Percentiles rank a stretch among this genome's conserved stretches.
phyloP scores from a whole-genome alignment of 1,284 basidiomycete species.

The Afroboletus lepidellus region DNA sequence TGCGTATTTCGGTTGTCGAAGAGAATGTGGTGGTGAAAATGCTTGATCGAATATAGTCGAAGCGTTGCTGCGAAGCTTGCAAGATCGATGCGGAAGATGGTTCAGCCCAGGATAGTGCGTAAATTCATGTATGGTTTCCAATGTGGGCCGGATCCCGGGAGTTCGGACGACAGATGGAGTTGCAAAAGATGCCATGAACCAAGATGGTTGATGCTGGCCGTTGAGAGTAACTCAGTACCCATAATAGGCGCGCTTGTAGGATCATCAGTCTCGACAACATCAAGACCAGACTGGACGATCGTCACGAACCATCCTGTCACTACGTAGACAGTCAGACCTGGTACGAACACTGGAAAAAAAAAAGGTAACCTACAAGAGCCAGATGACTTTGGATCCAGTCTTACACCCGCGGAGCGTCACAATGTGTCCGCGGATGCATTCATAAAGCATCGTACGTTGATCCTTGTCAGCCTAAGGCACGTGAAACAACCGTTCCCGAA shows the following conservation, averaged over 20 bases:
- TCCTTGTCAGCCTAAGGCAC: constrained; percentile 69
- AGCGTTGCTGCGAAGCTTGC: constrained; percentile 23
- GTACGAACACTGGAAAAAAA: background rate
- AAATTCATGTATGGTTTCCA: constrained; percentile 27
- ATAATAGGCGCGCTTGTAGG: constrained; percentile 40
- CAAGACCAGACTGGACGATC: constrained; percentile 8
- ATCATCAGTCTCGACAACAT: constrained; percentile 14
- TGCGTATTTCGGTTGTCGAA: constrained; percentile 25
- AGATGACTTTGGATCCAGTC: constrained; percentile 84
- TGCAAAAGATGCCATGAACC: constrained; percentile 27
- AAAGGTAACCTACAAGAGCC: constrained; percentile 79
- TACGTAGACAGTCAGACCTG: constrained; percentile 22
- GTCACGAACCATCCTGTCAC: constrained; percentile 49
- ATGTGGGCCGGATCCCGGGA: constrained; percentile 16
- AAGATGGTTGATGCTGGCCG: constrained; percentile 21
- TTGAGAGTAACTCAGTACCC: constrained; percentile 32
- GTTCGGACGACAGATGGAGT: constrained; percentile 20
- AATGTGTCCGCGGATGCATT: constrained; percentile 80
- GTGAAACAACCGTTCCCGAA: constrained; percentile 4
- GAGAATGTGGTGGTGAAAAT: constrained; percentile 27
- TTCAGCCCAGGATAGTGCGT: constrained; percentile 20
- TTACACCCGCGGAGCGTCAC: constrained; percentile 83
- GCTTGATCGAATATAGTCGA: constrained; percentile 24
- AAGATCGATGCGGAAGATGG: constrained; percentile 33
- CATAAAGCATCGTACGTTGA: constrained; percentile 72